Conservation (phyloP, 306 rosid species). For the Inga oerstediana region DNA sequence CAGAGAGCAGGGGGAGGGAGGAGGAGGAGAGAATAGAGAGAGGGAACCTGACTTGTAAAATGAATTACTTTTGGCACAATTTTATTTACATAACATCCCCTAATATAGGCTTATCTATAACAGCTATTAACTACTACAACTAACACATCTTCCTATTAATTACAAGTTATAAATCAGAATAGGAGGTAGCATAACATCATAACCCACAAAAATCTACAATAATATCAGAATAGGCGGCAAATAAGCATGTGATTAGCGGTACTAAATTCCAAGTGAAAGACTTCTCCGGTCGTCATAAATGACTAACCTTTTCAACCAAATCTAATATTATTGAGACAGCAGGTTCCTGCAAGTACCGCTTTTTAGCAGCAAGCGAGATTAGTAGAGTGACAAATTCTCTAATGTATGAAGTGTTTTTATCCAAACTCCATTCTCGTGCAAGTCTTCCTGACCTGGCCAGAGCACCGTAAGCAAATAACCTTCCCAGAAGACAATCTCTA, state of each 20-base stretch:
- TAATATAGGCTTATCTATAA: not conserved
- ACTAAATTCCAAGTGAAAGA: constrained; percentile 8
- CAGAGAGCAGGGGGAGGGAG: not conserved
- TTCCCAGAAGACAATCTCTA: constrained; percentile 86
- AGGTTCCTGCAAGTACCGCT: constrained; percentile 96
- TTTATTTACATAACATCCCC: not conserved
- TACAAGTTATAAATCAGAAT: not conserved
- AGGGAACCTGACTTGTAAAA: not conserved
- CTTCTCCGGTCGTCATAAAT: constrained; percentile 5
- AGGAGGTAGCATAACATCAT: not conserved
- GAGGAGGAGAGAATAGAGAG: too few relatives aligned
- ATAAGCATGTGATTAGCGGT: not conserved
- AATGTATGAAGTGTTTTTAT: constrained; percentile 54
- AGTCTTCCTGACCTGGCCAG: constrained; percentile 84
- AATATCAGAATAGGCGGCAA: not conserved
- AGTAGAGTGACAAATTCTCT: constrained; percentile 64
- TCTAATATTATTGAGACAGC: constrained; percentile 73
- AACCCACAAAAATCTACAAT: constrained; percentile 7
- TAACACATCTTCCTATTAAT: not conserved
- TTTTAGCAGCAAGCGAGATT: constrained; percentile 71
- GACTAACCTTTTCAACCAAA: constrained; percentile 72
- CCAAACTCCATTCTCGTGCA: constrained; percentile 54
- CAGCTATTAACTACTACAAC: not conserved
- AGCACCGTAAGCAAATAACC: constrained; percentile 93
- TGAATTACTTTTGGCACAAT: not conserved